Evolutionary conservation across 139 green algal species (phyloP), one percentile per base, ranked within the genome.

Genomic region (Raphidocelis subcapitata): DNA sequence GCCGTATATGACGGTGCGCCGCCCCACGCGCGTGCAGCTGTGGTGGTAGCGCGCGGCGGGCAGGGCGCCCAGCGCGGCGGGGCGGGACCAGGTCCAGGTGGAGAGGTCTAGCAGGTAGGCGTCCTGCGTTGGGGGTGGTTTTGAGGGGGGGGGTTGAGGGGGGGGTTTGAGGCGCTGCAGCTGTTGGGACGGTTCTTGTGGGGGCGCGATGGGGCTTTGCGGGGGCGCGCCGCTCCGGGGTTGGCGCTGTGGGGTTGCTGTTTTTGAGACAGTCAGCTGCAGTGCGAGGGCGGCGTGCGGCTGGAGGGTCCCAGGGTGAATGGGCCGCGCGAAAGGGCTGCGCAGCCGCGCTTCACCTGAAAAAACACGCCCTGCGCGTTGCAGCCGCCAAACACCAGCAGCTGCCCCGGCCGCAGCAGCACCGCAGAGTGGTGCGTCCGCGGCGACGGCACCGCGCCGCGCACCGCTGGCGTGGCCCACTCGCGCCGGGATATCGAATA

Each of bases 361-460:
- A 35, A 67, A 44, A 46, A 67, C 18, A 24, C 31, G 31, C 29
- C 57, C 57, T 51, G 3, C 41, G 74, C 74, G 51, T 84, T 84
- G 74, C 77, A 87, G 57, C 83, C 83, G 23, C 83, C 83, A 54
- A 84, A 88, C 28, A 88, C 68, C 49, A 88, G 77, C 66, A 88
- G 73, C 8, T 41, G 60, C 26, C 62, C 33, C 10, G 56, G 62
- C 2, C 62, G 59, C 4, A 88, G 33, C 51, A 82, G 31, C 51
- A 75, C 54, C 20, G 83, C 79, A 1, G 61, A 68, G 60, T 85
- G 79, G 64, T 84, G 77, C 21, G 83, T 86, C 62, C 77, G 79
- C 14, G 83, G 69, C 8, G 37, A 72, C 37, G 83, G 83, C 4
- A 47, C 28, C 21, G 73, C 59, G 32, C 83, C 83, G 16, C 65